These are phyloP conservation scores for Mucor plumbeus DNA, from an alignment of 371 early-diverging fungal genomes.

Conservation along the genomic window DNA sequence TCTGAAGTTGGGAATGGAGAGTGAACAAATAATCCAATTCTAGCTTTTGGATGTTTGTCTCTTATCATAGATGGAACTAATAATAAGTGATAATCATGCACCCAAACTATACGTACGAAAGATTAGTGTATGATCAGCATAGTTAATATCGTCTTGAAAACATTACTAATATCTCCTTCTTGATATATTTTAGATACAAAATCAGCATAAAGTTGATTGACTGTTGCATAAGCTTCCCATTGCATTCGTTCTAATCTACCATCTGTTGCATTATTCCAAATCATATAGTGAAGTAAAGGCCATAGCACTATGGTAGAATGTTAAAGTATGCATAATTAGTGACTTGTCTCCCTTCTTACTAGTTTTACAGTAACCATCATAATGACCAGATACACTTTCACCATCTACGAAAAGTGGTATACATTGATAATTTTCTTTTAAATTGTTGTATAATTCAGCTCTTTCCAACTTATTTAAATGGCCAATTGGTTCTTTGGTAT, in stretches of 20 bases:
- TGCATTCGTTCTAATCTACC: slow-evolving; percentile 68
- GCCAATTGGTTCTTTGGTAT: slow-evolving; percentile 14
- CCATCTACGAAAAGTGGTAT: slow-evolving; percentile 83
- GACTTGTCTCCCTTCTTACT: slow-evolving; percentile 45
- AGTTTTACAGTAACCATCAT: slow-evolving; percentile 91
- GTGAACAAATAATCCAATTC: slow-evolving; percentile 97
- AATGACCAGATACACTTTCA: slow-evolving; percentile 72
- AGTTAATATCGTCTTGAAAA: too few relatives aligned
- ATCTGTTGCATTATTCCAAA: slow-evolving; percentile 85
- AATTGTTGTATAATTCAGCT: slow-evolving; percentile 36
- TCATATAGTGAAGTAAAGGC: slow-evolving; percentile 98
- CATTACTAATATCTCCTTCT: slow-evolving; percentile 84
- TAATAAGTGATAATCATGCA: slow-evolving; percentile 98
- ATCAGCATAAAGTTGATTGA: slow-evolving; percentile 89
- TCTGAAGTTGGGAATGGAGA: slow-evolving; percentile 96
- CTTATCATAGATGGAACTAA: slow-evolving; percentile 89
- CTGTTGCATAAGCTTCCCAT: slow-evolving; percentile 87
- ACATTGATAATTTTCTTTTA: slow-evolving; percentile 56
- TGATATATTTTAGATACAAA: slow-evolving; percentile 73
- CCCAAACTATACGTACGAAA: slow-evolving; percentile 75
- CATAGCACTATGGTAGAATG: slow-evolving; percentile 70
- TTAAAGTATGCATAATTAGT: too few relatives aligned
- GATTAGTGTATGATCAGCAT: too few relatives aligned
- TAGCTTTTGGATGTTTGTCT: slow-evolving; percentile 74
- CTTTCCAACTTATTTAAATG: slow-evolving; percentile 15